Percentiles rank a stretch among this genome's conserved stretches.
These are phyloP conservation scores for Backusella luteola DNA, from an alignment of 192 early-diverging fungal species.

Conservation along the genomic window DNA sequence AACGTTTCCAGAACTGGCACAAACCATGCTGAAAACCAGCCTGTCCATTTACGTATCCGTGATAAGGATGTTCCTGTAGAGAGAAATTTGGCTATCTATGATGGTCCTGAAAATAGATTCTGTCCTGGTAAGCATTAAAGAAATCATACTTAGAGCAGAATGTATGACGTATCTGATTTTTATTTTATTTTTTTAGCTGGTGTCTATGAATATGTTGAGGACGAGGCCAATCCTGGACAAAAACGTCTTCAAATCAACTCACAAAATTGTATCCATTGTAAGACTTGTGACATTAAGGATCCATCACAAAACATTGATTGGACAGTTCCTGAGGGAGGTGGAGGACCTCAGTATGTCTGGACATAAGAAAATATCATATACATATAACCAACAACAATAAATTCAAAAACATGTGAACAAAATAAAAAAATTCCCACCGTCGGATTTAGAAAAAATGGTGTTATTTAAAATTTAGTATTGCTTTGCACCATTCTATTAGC, in stretches of 20 bases:
- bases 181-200: slow-evolving; percentile 56
- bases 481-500: not conserved
- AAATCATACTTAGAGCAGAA: not conserved
- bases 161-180: not conserved
- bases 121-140: slow-evolving; percentile 72
- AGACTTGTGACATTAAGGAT: slow-evolving; percentile 99
- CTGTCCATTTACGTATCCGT: slow-evolving; percentile 83
- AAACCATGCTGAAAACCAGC: slow-evolving; percentile 93
- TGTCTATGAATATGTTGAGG: slow-evolving; percentile 97
- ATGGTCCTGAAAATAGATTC: slow-evolving; percentile 93
- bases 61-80: slow-evolving; percentile 78
- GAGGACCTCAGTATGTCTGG: slow-evolving; percentile 61
- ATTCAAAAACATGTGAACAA: not conserved
- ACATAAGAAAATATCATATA: slow-evolving; percentile 10
- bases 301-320: slow-evolving; percentile 99
- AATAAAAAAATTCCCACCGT: not conserved
- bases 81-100: slow-evolving; percentile 82
- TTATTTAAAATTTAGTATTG: not conserved
- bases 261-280: slow-evolving; percentile 99
- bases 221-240: slow-evolving; percentile 81
- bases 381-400: not conserved
- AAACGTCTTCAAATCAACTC: slow-evolving; percentile 97
- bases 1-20: slow-evolving; percentile 92
- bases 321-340: slow-evolving; percentile 91
- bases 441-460: not conserved